Base-by-base conservation (phyloP, 2,329 filamentous ascomycete genomes). In the Cladosporium sp. region DNA sequence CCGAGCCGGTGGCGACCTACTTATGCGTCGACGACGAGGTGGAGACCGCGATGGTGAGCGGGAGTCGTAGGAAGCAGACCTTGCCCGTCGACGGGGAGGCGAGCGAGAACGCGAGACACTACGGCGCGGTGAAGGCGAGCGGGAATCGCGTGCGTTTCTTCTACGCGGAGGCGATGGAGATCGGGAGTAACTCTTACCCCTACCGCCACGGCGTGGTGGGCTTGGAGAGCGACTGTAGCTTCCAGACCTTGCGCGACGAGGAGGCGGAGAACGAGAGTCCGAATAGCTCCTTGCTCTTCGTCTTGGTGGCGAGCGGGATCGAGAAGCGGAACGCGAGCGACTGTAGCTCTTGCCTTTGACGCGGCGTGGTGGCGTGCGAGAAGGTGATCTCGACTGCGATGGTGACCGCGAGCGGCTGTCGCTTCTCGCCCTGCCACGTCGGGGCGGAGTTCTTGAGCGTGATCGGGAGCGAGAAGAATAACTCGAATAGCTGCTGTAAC, bases 401-500 rank as follows among this genome's bases (percentile, higher is more conserved):
- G 41, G 27, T 29, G 51, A 50, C 13, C 35, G 36, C 12, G 41
- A 38, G 20, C 39, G 47, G 12, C 33, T 43, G 16, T 18, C 3
- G 33, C 47, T 50, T 30, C 39, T 38, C 3, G 41, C 41, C 32
- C 30, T 45, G 16, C 29, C 38, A 7, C 51, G 53, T 20, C 53
- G 50, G 15, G 53, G 41, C 12, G 50, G 52, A 19, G 50, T 43
- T 7, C 60, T 58, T 3, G 60, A 63, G 38, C 55, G 47, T 7
- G 62, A 64, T 20, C 59, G 56, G 7, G 67, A 67, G 2, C 63
- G 62, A 20, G 61, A 64, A 2, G 65, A 67, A 38, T 88, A 87
- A 16, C 86, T 89, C 0, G 84, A 89, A 64, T 90, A 92, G 69
- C 85, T 89, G 0, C 85, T 89, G 64, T 90, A 92, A 69, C 85